A percentile compares a stretch with the other conserved stretches of the same genome.
These are phyloP conservation scores for Amphicarpaea edgeworthii DNA, from an alignment of 306 rosid genomes.

Conservation along the genomic window DNA sequence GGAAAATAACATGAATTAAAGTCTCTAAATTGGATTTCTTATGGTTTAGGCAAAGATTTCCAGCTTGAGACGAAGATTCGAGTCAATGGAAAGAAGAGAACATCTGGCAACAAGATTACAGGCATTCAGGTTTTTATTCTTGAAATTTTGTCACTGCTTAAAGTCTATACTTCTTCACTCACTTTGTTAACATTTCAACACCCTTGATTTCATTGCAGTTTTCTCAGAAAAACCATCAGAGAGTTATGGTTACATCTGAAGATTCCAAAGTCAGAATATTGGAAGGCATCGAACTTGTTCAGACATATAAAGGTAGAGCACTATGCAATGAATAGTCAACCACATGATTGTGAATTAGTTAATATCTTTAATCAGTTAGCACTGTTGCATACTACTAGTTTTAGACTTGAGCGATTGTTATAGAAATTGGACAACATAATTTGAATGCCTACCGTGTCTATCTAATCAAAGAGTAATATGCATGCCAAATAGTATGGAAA, in stretches of 20 bases:
- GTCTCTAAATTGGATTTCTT: slow-evolving; percentile 48
- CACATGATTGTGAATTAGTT: background rate
- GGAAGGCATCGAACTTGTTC: slow-evolving; percentile 68
- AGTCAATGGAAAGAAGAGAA: slow-evolving; percentile 63
- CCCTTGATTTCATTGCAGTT: slow-evolving; percentile 61
- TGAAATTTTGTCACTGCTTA: slow-evolving; percentile 5
- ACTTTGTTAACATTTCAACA: slow-evolving; percentile 24
- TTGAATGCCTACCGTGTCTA: background rate
- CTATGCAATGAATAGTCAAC: background rate
- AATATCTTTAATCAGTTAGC: background rate
- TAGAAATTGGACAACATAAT: background rate
- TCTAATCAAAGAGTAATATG: background rate
- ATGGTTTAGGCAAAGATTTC: slow-evolving; percentile 63
- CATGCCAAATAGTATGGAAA: background rate
- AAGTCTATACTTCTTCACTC: background rate
- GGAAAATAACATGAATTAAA: background rate
- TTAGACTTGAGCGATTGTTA: background rate
- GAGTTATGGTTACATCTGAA: slow-evolving; percentile 83
- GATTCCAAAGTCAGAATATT: slow-evolving; percentile 82
- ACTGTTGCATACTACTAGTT: slow-evolving; percentile 4
- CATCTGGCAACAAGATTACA: slow-evolving; percentile 76
- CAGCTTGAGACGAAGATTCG: slow-evolving; percentile 60
- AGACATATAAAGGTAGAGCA: slow-evolving; percentile 71
- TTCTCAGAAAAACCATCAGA: slow-evolving; percentile 57
- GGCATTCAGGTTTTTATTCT: slow-evolving; percentile 81